Percentiles rank a stretch among this genome's conserved stretches.
Conservation (phyloP, 306 rosid genomes). For the Alnus rubra region DNA sequence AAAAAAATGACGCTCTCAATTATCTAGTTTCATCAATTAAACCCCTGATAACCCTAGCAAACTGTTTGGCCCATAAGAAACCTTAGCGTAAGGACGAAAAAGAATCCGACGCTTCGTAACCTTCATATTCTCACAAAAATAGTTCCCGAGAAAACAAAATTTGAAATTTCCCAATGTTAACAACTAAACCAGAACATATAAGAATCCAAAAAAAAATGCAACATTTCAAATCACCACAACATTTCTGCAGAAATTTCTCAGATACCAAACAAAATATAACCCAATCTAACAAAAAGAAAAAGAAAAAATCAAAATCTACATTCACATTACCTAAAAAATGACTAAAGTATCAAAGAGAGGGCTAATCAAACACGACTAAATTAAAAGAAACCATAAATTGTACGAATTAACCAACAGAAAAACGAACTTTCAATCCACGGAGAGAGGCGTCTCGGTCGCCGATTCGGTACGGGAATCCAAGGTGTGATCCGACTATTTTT, state of each 20-base stretch:
- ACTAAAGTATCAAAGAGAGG: constrained; percentile 2
- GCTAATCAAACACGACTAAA: not conserved
- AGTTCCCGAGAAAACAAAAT: not conserved
- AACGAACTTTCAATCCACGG: constrained; percentile 43
- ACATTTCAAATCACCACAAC: constrained; percentile 14
- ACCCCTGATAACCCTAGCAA: too few species aligned
- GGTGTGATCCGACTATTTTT: not conserved
- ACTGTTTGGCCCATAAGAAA: too few species aligned
- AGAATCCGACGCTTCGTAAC: too few species aligned
- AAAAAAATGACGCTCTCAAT: not conserved
- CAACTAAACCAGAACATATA: constrained; percentile 14
- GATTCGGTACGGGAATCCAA: constrained; percentile 12
- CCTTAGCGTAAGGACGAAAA: too few species aligned
- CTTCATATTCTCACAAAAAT: too few species aligned
- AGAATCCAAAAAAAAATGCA: not conserved
- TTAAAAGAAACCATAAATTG: not conserved
- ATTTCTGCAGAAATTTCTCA: not conserved
- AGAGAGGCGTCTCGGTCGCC: constrained; percentile 17
- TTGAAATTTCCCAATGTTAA: constrained; percentile 12
- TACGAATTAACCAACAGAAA: constrained; percentile 24
- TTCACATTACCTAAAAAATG: constrained; percentile 34
- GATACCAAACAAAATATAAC: not conserved
- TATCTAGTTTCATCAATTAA: not conserved
- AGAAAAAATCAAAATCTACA: not conserved
- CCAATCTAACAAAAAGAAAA: not conserved